Evolutionary conservation across 345 rosid species (phyloP).

Genomic region (Draba incana): DNA sequence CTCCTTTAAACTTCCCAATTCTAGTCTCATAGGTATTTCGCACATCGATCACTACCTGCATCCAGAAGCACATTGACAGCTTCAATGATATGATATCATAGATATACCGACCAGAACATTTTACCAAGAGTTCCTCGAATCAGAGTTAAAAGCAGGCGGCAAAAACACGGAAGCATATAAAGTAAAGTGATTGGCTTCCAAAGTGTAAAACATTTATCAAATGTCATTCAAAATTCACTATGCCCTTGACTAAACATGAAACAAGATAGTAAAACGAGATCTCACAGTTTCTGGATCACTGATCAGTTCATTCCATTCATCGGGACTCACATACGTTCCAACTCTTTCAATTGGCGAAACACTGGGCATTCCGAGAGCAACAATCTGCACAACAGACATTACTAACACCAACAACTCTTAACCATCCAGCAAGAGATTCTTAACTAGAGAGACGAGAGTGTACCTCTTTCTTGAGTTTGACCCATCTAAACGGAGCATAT

Average conservation of each 20-base stretch:
- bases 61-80: slow-evolving; percentile 2
- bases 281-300: slow-evolving; percentile 91
- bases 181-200: no score
- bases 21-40: slow-evolving; percentile 90
- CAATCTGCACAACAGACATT: slow-evolving; percentile 64
- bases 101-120: not conserved
- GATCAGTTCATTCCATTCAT: slow-evolving; percentile 81
- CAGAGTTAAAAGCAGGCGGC: no score
- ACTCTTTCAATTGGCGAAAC: slow-evolving; percentile 79
- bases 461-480: slow-evolving; percentile 97
- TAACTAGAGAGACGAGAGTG: not conserved
- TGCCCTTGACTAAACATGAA: slow-evolving; percentile 3
- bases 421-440: no score
- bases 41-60: slow-evolving; percentile 90
- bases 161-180: no score
- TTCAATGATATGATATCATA: slow-evolving; percentile 1
- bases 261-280: slow-evolving; percentile 24
- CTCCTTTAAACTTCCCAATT: slow-evolving; percentile 96
- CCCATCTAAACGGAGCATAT: slow-evolving; percentile 98
- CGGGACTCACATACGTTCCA: slow-evolving; percentile 79
- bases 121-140: no score
- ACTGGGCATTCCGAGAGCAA: slow-evolving; percentile 89
- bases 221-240: no score
- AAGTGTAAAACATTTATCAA: no score
- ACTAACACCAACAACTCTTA: no score